Evolutionary conservation across 768 basidiomycete species (phyloP), one percentile per base, ranked within the genome.

Genomic region (Mycena haematopus): DNA sequence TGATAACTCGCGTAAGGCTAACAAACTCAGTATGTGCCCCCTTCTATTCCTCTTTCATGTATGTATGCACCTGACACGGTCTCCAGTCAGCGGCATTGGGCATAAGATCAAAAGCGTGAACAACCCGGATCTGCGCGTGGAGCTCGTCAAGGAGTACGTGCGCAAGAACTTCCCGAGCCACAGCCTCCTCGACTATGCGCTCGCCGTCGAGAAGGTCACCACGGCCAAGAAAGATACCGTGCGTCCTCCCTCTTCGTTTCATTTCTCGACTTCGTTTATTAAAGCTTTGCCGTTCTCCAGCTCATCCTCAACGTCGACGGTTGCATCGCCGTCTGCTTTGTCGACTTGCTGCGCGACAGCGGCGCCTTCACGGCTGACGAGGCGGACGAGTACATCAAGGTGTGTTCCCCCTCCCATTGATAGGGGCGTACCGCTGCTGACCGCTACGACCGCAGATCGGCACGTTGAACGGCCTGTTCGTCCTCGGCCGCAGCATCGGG

Each of bases 91-190:
- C 68, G 96, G 96, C 82, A 99, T 99, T 68, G 96, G 96, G 49
- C 96, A 99, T 89, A 99, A 99, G 87, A 97, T 99, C 84, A 99
- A 99, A 88, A 94, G 91, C 68, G 92, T 95, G 67, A 95, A 93
- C 79, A 96, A 96, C 86, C 94, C 93, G 51, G 93, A 95, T 82
- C 83, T 93, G 49, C 92, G 92, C 73, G 92, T 95, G 64, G 91
- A 93, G 79, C 89, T 95, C 63, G 93, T 94, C 57, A 97, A 98
- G 85, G 94, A 96, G 80, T 99, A 92, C 70, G 96, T 96, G 63
- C 80, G 74, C 80, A 95, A 96, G 80, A 80, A 96, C 84, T 99
- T 99, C 93, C 96, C 96, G 4, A 90, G 88, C 72, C 95, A 96
- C 80, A 88, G 86, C 67, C 82, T 96, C 67, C 87, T 96, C 70